Evolutionary conservation across 108 stramenopile genomes (phyloP).

Genomic region (Chaetoceros muelleri): DNA sequence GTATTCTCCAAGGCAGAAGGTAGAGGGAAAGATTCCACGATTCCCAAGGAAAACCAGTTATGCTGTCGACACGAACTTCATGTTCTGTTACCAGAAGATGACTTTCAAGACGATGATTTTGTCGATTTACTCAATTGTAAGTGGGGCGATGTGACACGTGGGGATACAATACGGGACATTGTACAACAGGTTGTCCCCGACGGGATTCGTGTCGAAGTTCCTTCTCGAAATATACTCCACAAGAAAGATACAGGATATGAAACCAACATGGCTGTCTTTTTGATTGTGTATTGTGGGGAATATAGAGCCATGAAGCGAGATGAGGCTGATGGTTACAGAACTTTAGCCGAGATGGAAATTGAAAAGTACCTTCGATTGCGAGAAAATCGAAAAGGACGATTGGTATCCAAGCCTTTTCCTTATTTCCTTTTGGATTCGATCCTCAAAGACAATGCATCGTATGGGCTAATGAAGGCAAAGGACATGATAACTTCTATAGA

Average conservation of each 20-base stretch:
- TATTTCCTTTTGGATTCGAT: conserved; percentile 29
- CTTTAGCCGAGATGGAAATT: conserved; percentile 31
- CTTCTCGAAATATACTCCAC: conserved; percentile 28
- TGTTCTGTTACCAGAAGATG: conserved; percentile 31
- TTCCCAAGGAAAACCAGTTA: conserved; percentile 39
- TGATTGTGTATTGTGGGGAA: conserved; percentile 64
- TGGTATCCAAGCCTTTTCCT: conserved; percentile 62
- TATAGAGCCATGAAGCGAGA: conserved; percentile 33
- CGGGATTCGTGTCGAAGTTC: conserved; percentile 59
- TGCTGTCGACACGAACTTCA: conserved; percentile 76
- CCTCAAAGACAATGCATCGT: conserved; percentile 13
- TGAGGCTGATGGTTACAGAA: conserved; percentile 52
- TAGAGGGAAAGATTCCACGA: conserved; percentile 7
- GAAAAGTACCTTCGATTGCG: conserved; percentile 36
- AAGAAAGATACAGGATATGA: conserved; percentile 14
- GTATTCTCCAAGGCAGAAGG: conserved; percentile 30
- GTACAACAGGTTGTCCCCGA: conserved; percentile 33
- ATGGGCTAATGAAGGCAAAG: not conserved
- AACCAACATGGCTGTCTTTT: conserved; percentile 39
- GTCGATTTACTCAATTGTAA: conserved; percentile 14
- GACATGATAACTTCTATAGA: no score
- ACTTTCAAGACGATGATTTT: no score
- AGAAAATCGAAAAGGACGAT: conserved; percentile 35
- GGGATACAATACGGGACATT: conserved; percentile 40
- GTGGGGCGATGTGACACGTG: conserved; percentile 34